Evolutionary conservation across 345 rosid genomes (phyloP).

Genomic region (Psidium friedrichsthalianum): DNA sequence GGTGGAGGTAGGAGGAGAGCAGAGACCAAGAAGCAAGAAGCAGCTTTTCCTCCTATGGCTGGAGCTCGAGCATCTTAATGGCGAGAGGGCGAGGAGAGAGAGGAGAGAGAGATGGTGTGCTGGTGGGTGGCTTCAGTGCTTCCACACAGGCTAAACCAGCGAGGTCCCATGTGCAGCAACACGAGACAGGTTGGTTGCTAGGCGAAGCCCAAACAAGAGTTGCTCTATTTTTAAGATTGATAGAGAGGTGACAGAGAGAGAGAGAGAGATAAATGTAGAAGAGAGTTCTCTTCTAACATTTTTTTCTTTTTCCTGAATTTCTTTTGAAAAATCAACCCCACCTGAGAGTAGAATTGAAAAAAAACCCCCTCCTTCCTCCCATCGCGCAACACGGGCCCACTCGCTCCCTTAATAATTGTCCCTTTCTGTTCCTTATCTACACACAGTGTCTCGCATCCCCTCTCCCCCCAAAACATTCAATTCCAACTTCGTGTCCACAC

Average conservation of each 20-base stretch:
- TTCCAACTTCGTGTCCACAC: too few species aligned
- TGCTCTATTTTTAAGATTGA: too few species aligned
- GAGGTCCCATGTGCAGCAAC: conserved; percentile 4
- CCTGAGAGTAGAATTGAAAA: conserved; percentile 15
- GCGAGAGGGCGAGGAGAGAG: not conserved
- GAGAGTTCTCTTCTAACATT: too few species aligned
- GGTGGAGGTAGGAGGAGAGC: not conserved
- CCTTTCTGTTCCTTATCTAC: not conserved
- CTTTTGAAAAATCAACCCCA: too few species aligned
- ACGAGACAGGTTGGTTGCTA: conserved; percentile 93
- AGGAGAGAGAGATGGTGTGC: conserved; percentile 2
- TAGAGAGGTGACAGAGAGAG: conserved; percentile 14
- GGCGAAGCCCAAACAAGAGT: conserved; percentile 57
- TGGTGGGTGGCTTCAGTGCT: conserved; percentile 44
- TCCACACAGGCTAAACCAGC: conserved; percentile 50
- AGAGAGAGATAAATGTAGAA: too few species aligned
- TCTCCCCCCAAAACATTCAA: too few species aligned
- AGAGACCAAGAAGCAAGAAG: not conserved
- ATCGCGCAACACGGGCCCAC: conserved; percentile 46
- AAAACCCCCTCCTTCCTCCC: conserved; percentile 79
- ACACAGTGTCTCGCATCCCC: not conserved
- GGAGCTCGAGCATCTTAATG: not conserved
- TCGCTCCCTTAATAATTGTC: conserved; percentile 51
- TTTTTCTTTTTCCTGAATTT: not conserved
- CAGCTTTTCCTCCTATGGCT: not conserved